Conservation (phyloP, 108 stramenopile genomes). For the Schizochytrium sp. region DNA sequence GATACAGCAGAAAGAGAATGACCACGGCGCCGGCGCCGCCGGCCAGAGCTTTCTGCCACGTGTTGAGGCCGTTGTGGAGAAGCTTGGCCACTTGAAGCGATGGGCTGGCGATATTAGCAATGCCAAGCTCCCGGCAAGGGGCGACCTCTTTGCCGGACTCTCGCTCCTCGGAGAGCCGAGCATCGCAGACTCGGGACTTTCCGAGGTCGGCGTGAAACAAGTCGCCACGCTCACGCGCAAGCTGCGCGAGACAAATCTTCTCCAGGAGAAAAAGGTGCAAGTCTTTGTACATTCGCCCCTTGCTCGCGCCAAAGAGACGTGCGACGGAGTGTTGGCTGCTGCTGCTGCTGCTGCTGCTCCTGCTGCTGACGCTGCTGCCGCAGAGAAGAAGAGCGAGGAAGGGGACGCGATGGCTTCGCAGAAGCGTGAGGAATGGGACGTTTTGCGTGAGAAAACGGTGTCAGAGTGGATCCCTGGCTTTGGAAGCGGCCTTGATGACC, state of each 20-base stretch:
- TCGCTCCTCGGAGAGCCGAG: slow-evolving; percentile 44
- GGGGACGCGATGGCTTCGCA: not conserved
- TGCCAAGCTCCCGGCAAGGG: not conserved
- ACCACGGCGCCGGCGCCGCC: no score
- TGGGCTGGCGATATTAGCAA: slow-evolving; percentile 29
- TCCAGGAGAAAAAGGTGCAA: slow-evolving; percentile 32
- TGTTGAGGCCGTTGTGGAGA: no score
- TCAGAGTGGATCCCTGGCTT: slow-evolving; percentile 56
- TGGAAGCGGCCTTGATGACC: slow-evolving; percentile 26
- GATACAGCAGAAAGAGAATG: no score
- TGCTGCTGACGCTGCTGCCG: no score
- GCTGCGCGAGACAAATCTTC: slow-evolving; percentile 41
- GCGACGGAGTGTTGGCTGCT: slow-evolving; percentile 55
- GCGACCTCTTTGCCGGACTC: slow-evolving; percentile 5
- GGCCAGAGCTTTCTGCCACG: no score
- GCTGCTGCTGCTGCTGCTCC: not conserved
- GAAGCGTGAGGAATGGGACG: slow-evolving; percentile 40
- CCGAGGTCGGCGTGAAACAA: slow-evolving; percentile 41
- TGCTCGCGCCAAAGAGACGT: slow-evolving; percentile 52
- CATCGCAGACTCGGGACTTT: slow-evolving; percentile 58
- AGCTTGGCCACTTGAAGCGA: slow-evolving; percentile 31
- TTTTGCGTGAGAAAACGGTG: slow-evolving; percentile 47
- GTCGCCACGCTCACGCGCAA: slow-evolving; percentile 41
- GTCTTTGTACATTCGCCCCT: slow-evolving; percentile 60
- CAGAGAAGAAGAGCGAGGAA: no score